A percentile compares a stretch with the other conserved stretches of the same genome.
These are phyloP conservation scores for Evansstolkia leycettana DNA, from an alignment of 495 filamentous ascomycete species.

Conservation along the genomic window DNA sequence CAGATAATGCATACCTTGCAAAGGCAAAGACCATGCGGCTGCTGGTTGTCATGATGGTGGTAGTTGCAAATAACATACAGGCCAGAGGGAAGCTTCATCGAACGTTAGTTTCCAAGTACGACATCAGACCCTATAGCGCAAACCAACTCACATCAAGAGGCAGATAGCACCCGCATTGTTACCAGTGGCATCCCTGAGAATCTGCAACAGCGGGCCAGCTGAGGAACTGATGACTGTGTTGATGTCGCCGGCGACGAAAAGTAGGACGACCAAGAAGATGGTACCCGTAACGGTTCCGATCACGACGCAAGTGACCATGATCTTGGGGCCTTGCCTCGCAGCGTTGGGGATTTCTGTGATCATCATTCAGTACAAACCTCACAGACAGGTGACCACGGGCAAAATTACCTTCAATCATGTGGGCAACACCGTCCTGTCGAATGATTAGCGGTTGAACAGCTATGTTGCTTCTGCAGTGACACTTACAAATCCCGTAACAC, in stretches of 20 bases:
- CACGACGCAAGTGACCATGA: conserved; percentile 59
- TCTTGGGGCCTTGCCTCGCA: conserved; percentile 50
- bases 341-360: conserved; percentile 56
- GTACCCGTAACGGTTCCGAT: conserved; percentile 60
- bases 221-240: conserved; percentile 46
- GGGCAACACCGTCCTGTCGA: conserved; percentile 39
- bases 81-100: no score
- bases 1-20: no score
- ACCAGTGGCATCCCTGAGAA: conserved; percentile 56
- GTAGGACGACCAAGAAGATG: conserved; percentile 51
- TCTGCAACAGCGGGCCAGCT: conserved; percentile 55
- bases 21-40: no score
- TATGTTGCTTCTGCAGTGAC: no score
- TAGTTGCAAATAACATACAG: no score
- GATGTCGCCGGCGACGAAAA: conserved; percentile 51
- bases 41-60: no score
- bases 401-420: conserved; percentile 33
- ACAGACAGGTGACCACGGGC: neutral
- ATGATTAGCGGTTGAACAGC: conserved; percentile 30
- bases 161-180: conserved; percentile 55
- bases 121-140: no score
- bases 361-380: conserved; percentile 3
- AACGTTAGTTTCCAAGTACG: no score
- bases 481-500: no score
- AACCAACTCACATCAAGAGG: conserved; percentile 60